Conservation (phyloP, 2,329 filamentous ascomycete species). For the Botrytis porri region DNA sequence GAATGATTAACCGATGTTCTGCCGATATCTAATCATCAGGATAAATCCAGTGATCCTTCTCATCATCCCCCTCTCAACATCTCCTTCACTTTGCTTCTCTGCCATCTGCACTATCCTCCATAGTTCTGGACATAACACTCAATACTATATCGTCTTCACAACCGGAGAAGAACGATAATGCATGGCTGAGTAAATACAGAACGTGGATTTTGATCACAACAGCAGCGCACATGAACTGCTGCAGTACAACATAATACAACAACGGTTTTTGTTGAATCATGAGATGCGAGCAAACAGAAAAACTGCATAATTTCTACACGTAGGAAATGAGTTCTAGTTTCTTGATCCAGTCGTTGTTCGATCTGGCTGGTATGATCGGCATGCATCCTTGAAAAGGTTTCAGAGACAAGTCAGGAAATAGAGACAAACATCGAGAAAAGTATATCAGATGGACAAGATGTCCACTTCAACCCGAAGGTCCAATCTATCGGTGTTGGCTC, state of each 20-base stretch:
- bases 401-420: conserved; percentile 5
- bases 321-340: neutral
- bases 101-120: neutral
- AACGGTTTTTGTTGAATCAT: neutral
- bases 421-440: neutral
- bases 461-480: neutral
- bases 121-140: neutral
- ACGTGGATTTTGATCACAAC: conserved; percentile 8
- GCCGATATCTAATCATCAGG: neutral
- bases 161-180: neutral
- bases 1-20: neutral
- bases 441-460: neutral
- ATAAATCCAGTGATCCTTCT: neutral
- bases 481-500: neutral
- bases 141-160: neutral
- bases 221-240: neutral
- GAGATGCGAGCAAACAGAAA: neutral
- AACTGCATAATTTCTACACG: neutral
- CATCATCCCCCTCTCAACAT: neutral
- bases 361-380: neutral
- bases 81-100: neutral
- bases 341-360: neutral
- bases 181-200: neutral
- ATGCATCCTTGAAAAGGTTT: neutral
- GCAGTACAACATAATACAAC: neutral